phyloP scores from a whole-genome alignment of 2,329 filamentous ascomycete species.

The Alternaria arbusti region DNA sequence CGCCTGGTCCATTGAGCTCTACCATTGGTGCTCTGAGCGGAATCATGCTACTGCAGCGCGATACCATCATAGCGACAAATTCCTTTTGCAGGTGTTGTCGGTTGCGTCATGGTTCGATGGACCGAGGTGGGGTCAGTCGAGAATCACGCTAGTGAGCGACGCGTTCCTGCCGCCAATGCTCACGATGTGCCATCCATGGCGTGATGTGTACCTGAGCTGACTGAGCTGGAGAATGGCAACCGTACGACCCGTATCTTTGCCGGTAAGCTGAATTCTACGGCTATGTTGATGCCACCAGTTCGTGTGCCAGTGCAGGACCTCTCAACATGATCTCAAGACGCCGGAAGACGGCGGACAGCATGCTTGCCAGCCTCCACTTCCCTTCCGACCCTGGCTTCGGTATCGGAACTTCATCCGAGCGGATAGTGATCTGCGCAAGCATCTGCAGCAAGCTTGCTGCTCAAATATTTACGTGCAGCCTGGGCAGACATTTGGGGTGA shows the following conservation, averaged over 20 bases:
- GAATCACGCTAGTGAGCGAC: constrained; percentile 11
- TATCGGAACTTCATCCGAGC: constrained; percentile 3
- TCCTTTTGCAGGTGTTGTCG: constrained; percentile 13
- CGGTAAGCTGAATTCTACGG: not conserved
- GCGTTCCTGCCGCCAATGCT: constrained; percentile 5
- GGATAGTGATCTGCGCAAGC: constrained; percentile 1
- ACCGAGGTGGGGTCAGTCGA: constrained; percentile 15
- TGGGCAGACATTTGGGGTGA: not conserved
- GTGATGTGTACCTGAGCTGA: not conserved
- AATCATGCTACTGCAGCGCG: constrained; percentile 8
- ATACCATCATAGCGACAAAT: constrained; percentile 30
- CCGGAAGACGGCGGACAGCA: constrained; percentile 11
- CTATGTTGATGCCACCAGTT: not conserved
- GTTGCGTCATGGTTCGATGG: constrained; percentile 16
- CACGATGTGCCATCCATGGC: not conserved
- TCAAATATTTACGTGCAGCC: not conserved
- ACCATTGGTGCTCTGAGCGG: constrained; percentile 18
- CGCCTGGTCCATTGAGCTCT: constrained; percentile 21
- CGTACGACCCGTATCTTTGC: not conserved
- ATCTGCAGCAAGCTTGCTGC: not conserved
- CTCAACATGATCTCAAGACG: not conserved
- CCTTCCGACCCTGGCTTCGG: not conserved
- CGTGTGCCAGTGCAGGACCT: not conserved
- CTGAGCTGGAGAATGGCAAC: not conserved
- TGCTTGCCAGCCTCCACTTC: constrained; percentile 5